These are phyloP conservation scores for Wickerhamiella hasegawae DNA, from an alignment of 805 yeast genomes.

Conservation along the genomic window DNA sequence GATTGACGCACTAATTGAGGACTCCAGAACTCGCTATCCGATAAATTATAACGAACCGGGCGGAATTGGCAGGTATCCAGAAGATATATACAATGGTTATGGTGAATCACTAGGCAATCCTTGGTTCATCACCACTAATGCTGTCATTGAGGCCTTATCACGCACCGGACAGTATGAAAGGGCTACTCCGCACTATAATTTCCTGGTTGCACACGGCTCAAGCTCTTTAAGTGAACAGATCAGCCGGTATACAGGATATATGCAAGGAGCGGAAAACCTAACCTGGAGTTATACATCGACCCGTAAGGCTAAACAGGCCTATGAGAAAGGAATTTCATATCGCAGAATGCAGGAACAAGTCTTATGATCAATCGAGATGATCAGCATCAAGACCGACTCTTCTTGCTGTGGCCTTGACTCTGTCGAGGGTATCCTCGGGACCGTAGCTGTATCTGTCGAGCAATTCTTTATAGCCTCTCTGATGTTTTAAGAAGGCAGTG, in stretches of 20 bases:
- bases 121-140: constrained; percentile 52
- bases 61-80: constrained; percentile 74
- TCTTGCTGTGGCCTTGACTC: constrained; percentile 64
- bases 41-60: constrained; percentile 31
- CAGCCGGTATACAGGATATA: constrained; percentile 60
- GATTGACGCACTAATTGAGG: constrained; percentile 29
- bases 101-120: constrained; percentile 73
- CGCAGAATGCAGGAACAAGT: not conserved
- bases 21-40: constrained; percentile 64
- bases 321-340: no score
- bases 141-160: constrained; percentile 19
- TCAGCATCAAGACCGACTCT: constrained; percentile 61
- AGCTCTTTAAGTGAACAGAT: constrained; percentile 77
- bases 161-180: not conserved
- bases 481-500: constrained; percentile 46
- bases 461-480: constrained; percentile 60
- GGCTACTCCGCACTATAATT: constrained; percentile 14
- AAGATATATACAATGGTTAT: constrained; percentile 71
- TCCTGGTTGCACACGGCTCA: constrained; percentile 33
- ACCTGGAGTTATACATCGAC: constrained; percentile 86
- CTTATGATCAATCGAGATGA: not conserved
- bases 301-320: no score
- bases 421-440: constrained; percentile 60
- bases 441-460: constrained; percentile 76
- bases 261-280: constrained; percentile 75